Conservation (phyloP, 345 rosid genomes). For the Pelargonium nanum region DNA sequence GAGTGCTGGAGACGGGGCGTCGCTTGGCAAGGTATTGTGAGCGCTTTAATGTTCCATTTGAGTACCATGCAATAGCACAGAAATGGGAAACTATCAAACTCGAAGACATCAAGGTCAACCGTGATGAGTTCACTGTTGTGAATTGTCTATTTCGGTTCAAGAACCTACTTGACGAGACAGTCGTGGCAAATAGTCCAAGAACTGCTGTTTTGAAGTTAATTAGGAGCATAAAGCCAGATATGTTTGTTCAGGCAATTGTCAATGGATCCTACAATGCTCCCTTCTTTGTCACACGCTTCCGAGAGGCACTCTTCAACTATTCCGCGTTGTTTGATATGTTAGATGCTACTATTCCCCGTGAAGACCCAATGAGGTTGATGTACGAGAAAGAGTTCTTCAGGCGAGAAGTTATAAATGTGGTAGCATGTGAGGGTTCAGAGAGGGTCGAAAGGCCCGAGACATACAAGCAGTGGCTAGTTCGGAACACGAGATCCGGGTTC, state of each 20-base stretch:
- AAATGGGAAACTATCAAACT: slow-evolving; percentile 65
- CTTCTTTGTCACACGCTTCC: slow-evolving; percentile 62
- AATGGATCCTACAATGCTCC: slow-evolving; percentile 65
- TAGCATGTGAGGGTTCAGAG: slow-evolving; percentile 71
- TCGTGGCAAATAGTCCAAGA: slow-evolving; percentile 43
- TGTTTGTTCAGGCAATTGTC: slow-evolving; percentile 28
- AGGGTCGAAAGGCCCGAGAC: slow-evolving; percentile 82
- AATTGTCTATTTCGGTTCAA: slow-evolving; percentile 47
- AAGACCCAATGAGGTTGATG: slow-evolving; percentile 47
- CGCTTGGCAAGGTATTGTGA: slow-evolving; percentile 63
- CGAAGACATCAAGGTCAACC: slow-evolving; percentile 41
- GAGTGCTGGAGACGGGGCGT: slow-evolving; percentile 55
- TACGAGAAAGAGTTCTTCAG: slow-evolving; percentile 57
- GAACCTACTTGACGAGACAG: slow-evolving; percentile 65
- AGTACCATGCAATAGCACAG: slow-evolving; percentile 59
- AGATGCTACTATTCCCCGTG: slow-evolving; percentile 32
- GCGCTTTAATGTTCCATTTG: slow-evolving; percentile 54
- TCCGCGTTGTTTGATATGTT: slow-evolving; percentile 57
- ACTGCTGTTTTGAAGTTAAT: slow-evolving; percentile 45
- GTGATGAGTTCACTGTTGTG: slow-evolving; percentile 48
- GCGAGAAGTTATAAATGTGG: slow-evolving; percentile 42
- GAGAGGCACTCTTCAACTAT: slow-evolving; percentile 70
- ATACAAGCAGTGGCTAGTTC: slow-evolving; percentile 66
- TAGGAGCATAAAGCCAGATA: slow-evolving; percentile 45
- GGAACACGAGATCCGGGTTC: slow-evolving; percentile 57